phyloP scores from a whole-genome alignment of 163 green algal genomes.

The Scenedesmus sp. region DNA sequence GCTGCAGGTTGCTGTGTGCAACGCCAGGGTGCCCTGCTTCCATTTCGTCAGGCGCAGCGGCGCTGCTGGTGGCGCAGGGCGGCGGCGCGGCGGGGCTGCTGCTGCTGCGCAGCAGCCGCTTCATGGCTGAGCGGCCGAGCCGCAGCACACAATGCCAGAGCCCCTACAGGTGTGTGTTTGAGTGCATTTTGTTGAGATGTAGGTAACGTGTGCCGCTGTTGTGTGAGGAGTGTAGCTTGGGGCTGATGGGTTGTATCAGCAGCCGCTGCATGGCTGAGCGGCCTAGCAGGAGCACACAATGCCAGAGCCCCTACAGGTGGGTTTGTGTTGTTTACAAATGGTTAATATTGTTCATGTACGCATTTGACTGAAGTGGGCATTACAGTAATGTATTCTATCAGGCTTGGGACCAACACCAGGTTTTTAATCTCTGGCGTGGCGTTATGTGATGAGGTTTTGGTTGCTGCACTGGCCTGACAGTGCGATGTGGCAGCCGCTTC shows the following conservation, averaged over 20 bases:
- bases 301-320: neutral
- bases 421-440: too few relatives aligned
- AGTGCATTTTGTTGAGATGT: too few relatives aligned
- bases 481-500: too few relatives aligned
- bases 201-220: too few relatives aligned
- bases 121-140: neutral
- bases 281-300: neutral
- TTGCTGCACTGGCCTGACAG: too few relatives aligned
- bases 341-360: too few relatives aligned
- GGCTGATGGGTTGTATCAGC: neutral
- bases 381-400: too few relatives aligned
- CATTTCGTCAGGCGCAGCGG: neutral
- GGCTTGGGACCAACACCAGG: too few relatives aligned
- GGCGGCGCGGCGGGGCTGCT: constrained; percentile 22
- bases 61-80: neutral
- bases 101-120: constrained; percentile 9
- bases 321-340: neutral
- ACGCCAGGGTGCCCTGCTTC: neutral
- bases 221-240: too few relatives aligned
- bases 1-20: neutral
- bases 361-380: too few relatives aligned
- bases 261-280: neutral
- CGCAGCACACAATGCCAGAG: neutral
- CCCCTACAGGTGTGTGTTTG: neutral
- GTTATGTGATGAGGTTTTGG: too few relatives aligned